Base-by-base conservation (phyloP, 257 asterid species). In the Haberlea rhodopensis region DNA sequence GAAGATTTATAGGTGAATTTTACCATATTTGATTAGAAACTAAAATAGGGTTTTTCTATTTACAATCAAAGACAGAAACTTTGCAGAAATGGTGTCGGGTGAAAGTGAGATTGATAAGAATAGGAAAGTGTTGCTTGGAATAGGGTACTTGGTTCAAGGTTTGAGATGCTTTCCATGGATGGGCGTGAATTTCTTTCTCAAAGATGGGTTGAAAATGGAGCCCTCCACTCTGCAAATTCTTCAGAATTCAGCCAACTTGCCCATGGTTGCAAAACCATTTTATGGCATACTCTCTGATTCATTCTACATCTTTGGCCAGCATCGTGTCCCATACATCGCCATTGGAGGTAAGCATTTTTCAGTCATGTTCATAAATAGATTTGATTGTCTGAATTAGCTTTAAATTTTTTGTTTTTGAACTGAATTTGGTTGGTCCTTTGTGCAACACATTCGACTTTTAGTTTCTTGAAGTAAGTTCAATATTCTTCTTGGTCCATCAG, bases 81-180 rank as follows among this genome's bases (percentile, higher is more conserved):
- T 52, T 65, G 10, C 26, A 11, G 68, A 43, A 56, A 78, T 81
- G 81, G 84, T 68, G 73, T 70, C 72, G 18, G 60, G 71, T 54
- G 79, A 59, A 67, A 43, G 61, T 40, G 82, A 74, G 63, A 68
- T 51, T 49, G 48, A 49, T 23, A 71, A 79, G 34, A 78, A 76
- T 29, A 78, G 95, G 82, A 94, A 82, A 57, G 49, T 87, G 78
- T 49, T 94, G 79, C 64, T 90, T 60, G 96, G 97, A 23, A 70
- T 94, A 63, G 99, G 99, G 27, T 94, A 63, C 58, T 86, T 75
- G 83, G 87, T 90, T 71, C 99, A 94, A 77, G 99, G 99, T 0
- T 70, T 94, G 66, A 79, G 99, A 63, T 94, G 99, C 57, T 94
- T 94, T 18, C 95, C 99, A 45, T 94, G 96, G 99, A 83, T 94